Base-by-base conservation (phyloP, 768 basidiomycete species). In the Hygrophorus russula region DNA sequence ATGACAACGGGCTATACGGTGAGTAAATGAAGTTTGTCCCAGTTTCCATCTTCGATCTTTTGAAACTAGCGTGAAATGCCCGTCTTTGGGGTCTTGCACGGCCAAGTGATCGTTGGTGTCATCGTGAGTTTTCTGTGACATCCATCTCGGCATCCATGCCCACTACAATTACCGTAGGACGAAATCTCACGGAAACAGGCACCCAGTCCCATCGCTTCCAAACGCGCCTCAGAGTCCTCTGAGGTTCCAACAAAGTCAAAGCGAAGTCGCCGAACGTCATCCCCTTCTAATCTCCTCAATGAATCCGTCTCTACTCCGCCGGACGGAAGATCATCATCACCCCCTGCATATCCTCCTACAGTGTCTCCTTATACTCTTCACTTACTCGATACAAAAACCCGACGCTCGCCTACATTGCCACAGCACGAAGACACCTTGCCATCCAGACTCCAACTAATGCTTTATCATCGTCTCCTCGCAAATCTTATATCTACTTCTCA, bases 61-160 rank as follows among this genome's bases (percentile, higher is more conserved):
- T 5, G 42, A 27, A 7, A 15, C 31, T 47, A 89, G 82, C 77
- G 90, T 6, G 91, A 94, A 60, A 68, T 92, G 41, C 87, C 86
- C 3, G 80, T 93, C 2, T 86, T 91, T 49, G 84, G 85, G 0
- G 68, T 87, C 44, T 58, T 89, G 3, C 70, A 82, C 18, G 73
- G 62, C 18, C 65, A 79, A 42, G 62, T 83, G 15, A 69, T 93
- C 12, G 56, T 76, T 18, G 91, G 91, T 1, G 65, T 89, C 27
- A 84, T 93, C 33, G 91, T 85, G 56, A 46, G 71, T 48, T 36
- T 28, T 28, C 32, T 36, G 5, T 13, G 11, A 12, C 13, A 7
- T 19, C 39, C 7, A 33, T 24, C 5, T 44, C n/a, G 9, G 14
- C 31, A 14, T 35, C 36, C 27, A 11, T 10, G 10, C 19, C 5